A percentile compares a stretch with the other conserved stretches of the same genome.
These are phyloP conservation scores for Didymella keratinophila DNA, from an alignment of 2,329 filamentous ascomycete genomes.

Conservation along the genomic window DNA sequence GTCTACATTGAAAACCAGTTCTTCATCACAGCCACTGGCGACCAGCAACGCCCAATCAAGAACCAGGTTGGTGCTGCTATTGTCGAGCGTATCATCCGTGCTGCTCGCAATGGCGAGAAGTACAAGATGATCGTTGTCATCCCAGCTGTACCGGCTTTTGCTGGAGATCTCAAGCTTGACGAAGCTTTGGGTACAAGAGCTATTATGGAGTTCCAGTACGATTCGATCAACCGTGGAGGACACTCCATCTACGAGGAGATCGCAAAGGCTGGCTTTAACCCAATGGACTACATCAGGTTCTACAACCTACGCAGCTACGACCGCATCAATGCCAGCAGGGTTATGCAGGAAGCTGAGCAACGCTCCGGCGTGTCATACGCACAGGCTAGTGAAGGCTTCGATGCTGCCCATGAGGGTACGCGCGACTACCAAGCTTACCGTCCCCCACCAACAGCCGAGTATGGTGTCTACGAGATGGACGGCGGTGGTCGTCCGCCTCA, in stretches of 20 bases:
- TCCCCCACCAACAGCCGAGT: slow-evolving; percentile 45
- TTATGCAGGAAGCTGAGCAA: slow-evolving; percentile 68
- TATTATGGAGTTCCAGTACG: slow-evolving; percentile 86
- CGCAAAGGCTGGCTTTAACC: slow-evolving; percentile 70
- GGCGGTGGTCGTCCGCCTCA: slow-evolving; percentile 29
- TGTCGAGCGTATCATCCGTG: slow-evolving; percentile 77
- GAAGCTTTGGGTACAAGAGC: slow-evolving; percentile 78
- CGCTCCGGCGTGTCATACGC: slow-evolving; percentile 73
- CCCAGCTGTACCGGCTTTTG: slow-evolving; percentile 81
- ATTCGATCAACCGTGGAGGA: slow-evolving; percentile 78
- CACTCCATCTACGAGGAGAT: slow-evolving; percentile 79
- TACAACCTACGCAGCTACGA: slow-evolving; percentile 88
- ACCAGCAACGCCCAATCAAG: slow-evolving; percentile 73
- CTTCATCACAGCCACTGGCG: slow-evolving; percentile 83
- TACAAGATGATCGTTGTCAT: slow-evolving; percentile 82
- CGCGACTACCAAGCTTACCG: slow-evolving; percentile 48
- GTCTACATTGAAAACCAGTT: slow-evolving; percentile 88
- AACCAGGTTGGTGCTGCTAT: slow-evolving; percentile 83
- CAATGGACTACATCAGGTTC: slow-evolving; percentile 78
- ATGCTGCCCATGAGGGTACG: slow-evolving; percentile 59
- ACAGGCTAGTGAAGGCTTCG: slow-evolving; percentile 69
- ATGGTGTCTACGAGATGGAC: slow-evolving; percentile 49
- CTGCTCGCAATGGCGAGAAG: slow-evolving; percentile 68
- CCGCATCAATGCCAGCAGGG: slow-evolving; percentile 74
- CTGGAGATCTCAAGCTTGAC: slow-evolving; percentile 77